Percentiles rank a stretch among this genome's conserved stretches.
phyloP scores from a whole-genome alignment of 179 eudicot species.

The Actinidia polygama region DNA sequence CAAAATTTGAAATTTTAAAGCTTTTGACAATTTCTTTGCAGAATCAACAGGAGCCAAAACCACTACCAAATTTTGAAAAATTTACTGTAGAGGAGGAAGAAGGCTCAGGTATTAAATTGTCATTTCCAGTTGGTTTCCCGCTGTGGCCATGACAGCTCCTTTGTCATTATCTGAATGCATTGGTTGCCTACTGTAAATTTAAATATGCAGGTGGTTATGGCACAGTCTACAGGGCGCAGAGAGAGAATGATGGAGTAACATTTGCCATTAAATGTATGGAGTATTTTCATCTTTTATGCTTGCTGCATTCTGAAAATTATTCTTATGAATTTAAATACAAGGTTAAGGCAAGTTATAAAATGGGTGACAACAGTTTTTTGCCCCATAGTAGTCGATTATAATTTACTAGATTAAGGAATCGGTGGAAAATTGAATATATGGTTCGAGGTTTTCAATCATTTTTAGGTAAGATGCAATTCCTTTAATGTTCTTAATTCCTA shows the following conservation, averaged over 20 bases:
- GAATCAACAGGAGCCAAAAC: slow-evolving; percentile 47
- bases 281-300: slow-evolving; percentile 2
- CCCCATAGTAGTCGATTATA: background rate
- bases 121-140: background rate
- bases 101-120: slow-evolving; percentile 78
- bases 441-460: too few relatives aligned
- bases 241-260: slow-evolving; percentile 73
- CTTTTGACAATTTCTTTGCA: slow-evolving; percentile 31
- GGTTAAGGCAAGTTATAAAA: background rate
- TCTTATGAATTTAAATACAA: background rate
- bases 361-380: background rate
- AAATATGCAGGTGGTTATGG: slow-evolving; percentile 94
- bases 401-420: background rate
- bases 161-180: slow-evolving; percentile 2
- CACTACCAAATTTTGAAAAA: slow-evolving; percentile 67
- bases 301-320: too few relatives aligned
- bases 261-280: slow-evolving; percentile 92
- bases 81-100: slow-evolving; percentile 86
- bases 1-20: too few relatives aligned
- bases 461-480: too few relatives aligned
- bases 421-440: background rate
- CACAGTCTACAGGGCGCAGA: slow-evolving; percentile 86
- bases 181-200: background rate
- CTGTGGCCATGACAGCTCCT: background rate
- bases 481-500: too few relatives aligned